A percentile compares a stretch with the other conserved stretches of the same genome.
Evolutionary conservation across 768 basidiomycete genomes (phyloP).

Genomic region (Tubosaeta sp.): DNA sequence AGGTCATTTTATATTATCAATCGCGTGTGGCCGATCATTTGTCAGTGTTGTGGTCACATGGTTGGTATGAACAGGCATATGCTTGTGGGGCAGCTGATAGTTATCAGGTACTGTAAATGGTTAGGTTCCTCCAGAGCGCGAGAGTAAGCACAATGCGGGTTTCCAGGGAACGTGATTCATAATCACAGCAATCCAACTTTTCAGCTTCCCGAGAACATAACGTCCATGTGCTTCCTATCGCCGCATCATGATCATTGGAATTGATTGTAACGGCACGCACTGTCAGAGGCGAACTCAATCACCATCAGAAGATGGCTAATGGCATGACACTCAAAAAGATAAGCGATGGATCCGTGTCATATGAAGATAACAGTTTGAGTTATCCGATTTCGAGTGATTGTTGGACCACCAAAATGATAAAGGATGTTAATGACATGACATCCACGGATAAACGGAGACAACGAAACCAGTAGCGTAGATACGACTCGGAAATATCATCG

Average conservation of each 20-base stretch:
- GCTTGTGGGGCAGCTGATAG: too few species aligned
- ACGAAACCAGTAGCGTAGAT: constrained; percentile 2
- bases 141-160: background rate
- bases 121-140: background rate
- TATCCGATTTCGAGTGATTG: background rate
- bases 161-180: background rate
- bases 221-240: background rate
- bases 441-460: constrained; percentile 1
- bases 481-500: constrained; percentile 37
- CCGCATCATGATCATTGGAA: background rate
- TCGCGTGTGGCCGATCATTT: background rate
- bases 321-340: background rate
- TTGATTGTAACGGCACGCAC: background rate
- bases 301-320: background rate
- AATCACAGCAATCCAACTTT: background rate
- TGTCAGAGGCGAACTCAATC: background rate
- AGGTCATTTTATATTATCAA: background rate
- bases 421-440: background rate
- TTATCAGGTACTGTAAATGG: too few species aligned
- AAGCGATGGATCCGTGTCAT: background rate
- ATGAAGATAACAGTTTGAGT: background rate
- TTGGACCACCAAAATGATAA: background rate
- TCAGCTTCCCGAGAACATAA: background rate
- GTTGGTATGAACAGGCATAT: too few species aligned
- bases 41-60: too few species aligned